These are phyloP conservation scores for Mycena haematopus DNA, from an alignment of 768 basidiomycete species.

Conservation along the genomic window DNA sequence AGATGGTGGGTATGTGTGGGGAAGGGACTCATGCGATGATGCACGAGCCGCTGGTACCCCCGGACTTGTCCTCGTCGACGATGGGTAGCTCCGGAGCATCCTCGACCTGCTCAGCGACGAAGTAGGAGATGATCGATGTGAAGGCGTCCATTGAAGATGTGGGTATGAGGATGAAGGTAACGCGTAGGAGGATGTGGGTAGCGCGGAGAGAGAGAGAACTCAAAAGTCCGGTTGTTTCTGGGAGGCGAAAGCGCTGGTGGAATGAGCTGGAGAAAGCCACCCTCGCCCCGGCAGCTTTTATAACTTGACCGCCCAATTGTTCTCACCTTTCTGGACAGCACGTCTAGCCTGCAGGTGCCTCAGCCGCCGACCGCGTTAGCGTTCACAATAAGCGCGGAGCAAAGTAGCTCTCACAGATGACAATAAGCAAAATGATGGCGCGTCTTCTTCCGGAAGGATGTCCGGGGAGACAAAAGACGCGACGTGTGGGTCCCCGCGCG, in stretches of 20 bases:
- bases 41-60: slow-evolving; percentile 23
- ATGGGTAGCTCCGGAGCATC: slow-evolving; percentile 16
- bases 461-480: slow-evolving; percentile 17
- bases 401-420: neutral
- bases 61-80: slow-evolving; percentile 21
- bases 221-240: neutral
- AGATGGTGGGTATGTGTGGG: slow-evolving; percentile 1
- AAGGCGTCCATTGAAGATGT: slow-evolving; percentile 27
- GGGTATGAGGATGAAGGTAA: slow-evolving; percentile 18
- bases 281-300: neutral
- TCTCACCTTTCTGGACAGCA: neutral
- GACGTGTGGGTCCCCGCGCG: slow-evolving; percentile 15
- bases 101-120: slow-evolving; percentile 17
- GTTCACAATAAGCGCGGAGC: slow-evolving; percentile 12
- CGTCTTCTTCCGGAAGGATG: slow-evolving; percentile 7
- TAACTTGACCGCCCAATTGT: slow-evolving; percentile 17
- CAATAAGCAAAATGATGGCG: slow-evolving; percentile 23
- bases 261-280: slow-evolving; percentile 11
- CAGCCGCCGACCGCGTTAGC: neutral
- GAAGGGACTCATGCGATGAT: slow-evolving; percentile 20
- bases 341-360: neutral
- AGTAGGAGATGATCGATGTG: slow-evolving; percentile 17
- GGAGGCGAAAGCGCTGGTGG: neutral
- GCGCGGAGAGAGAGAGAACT: slow-evolving; percentile 14
- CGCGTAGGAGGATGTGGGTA: slow-evolving; percentile 11